Evolutionary conservation across 768 basidiomycete species (phyloP).

Genomic region (Boletus vinaceobasis): DNA sequence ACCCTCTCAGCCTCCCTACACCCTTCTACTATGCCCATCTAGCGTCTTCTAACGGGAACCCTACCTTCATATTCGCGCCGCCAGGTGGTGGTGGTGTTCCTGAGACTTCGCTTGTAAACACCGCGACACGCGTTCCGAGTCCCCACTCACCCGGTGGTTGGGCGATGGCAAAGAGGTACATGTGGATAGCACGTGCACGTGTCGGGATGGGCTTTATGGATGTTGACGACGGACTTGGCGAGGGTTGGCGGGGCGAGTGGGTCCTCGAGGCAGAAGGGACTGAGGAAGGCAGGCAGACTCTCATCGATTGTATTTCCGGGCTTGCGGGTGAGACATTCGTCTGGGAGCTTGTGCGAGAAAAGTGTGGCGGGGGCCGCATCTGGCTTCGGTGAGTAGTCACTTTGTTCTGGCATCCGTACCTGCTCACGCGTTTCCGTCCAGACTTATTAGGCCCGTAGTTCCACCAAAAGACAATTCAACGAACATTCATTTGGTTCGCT

Average conservation of each 20-base stretch:
- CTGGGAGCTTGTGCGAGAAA: slow-evolving; percentile 63
- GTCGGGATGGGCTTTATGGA: slow-evolving; percentile 36
- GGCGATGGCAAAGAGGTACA: slow-evolving; percentile 56
- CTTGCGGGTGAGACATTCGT: slow-evolving; percentile 33
- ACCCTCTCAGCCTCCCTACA: slow-evolving; percentile 63
- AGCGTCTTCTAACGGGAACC: slow-evolving; percentile 35
- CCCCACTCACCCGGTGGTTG: slow-evolving; percentile 59
- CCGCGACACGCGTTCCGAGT: slow-evolving; percentile 45
- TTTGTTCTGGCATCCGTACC: neutral
- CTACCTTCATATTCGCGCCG: slow-evolving; percentile 27
- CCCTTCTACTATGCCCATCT: slow-evolving; percentile 78
- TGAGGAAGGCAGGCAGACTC: slow-evolving; percentile 52
- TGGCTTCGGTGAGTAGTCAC: slow-evolving; percentile 59
- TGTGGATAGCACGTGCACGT: slow-evolving; percentile 60
- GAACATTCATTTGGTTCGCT: slow-evolving; percentile 20
- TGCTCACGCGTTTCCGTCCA: slow-evolving; percentile 1
- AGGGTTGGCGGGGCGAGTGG: slow-evolving; percentile 79
- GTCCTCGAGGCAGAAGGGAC: slow-evolving; percentile 78
- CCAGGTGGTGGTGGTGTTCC: slow-evolving; percentile 36
- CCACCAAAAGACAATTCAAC: slow-evolving; percentile 21
- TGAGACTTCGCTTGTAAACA: slow-evolving; percentile 45
- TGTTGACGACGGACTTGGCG: slow-evolving; percentile 44
- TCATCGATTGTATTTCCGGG: slow-evolving; percentile 52
- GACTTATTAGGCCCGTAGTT: slow-evolving; percentile 22
- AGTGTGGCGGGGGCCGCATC: slow-evolving; percentile 52